Evolutionary conservation across 805 yeast species (phyloP).

Genomic region (Kodamaea laetipori): DNA sequence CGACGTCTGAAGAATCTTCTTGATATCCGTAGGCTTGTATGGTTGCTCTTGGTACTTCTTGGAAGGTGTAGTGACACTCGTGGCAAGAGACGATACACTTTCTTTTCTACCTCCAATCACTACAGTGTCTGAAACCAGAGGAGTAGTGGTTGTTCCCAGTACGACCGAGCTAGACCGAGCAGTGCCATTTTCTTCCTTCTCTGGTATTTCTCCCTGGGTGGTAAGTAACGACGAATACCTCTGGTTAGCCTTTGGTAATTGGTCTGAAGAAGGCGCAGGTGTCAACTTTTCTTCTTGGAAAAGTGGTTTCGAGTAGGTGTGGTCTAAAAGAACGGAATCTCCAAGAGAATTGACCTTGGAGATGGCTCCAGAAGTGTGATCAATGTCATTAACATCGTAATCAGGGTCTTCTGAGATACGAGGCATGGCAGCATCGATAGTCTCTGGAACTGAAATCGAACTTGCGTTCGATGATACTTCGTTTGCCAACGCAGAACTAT

Average conservation of each 20-base stretch:
- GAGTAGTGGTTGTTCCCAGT: background rate
- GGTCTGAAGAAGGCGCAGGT: conserved; percentile 20
- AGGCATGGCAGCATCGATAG: conserved; percentile 41
- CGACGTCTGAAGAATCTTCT: conserved; percentile 39
- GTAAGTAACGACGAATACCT: conserved; percentile 21
- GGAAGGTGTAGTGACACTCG: conserved; percentile 1
- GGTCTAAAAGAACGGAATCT: conserved; percentile 30
- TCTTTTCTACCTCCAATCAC: background rate
- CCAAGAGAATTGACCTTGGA: conserved; percentile 12
- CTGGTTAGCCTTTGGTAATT: conserved; percentile 6
- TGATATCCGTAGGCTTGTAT: conserved; percentile 45
- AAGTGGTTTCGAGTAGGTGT: conserved; percentile 19
- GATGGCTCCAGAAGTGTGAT: conserved; percentile 1
- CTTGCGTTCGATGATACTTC: conserved; percentile 25
- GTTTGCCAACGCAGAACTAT: conserved; percentile 20
- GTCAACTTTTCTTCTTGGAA: conserved; percentile 32
- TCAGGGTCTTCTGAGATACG: conserved; percentile 36
- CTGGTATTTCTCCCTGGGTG: background rate
- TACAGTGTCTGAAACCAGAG: background rate
- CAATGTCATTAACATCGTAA: conserved; percentile 19
- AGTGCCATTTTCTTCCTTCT: background rate
- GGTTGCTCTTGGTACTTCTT: conserved; percentile 10
- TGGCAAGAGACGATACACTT: conserved; percentile 3
- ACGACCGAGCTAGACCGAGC: conserved; percentile 7
- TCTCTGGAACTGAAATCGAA: conserved; percentile 43